phyloP scores from a whole-genome alignment of 805 yeast species.

The Groenewaldozyma salmanticensis region DNA sequence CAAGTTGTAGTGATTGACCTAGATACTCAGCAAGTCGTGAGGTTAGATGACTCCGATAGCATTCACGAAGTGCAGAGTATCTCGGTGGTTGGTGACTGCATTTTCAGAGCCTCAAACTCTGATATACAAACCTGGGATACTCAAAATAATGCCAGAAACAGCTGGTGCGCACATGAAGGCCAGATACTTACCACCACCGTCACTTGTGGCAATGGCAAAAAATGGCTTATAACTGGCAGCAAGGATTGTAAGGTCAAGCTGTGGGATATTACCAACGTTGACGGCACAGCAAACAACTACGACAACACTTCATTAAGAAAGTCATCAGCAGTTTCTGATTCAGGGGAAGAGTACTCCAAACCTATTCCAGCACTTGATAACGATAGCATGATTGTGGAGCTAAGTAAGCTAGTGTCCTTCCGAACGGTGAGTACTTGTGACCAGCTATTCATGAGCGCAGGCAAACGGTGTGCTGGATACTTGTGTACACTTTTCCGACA shows the following conservation, averaged over 20 bases:
- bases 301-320: background rate
- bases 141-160: slow-evolving; percentile 33
- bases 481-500: slow-evolving; percentile 50
- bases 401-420: slow-evolving; percentile 54
- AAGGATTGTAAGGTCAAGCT: slow-evolving; percentile 56
- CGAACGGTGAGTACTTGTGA: slow-evolving; percentile 73
- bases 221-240: slow-evolving; percentile 53
- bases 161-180: slow-evolving; percentile 47
- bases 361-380: slow-evolving; percentile 32
- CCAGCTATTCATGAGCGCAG: slow-evolving; percentile 59
- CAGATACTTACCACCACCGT: slow-evolving; percentile 49
- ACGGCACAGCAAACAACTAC: slow-evolving; percentile 1
- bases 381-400: slow-evolving; percentile 53
- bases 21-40: slow-evolving; percentile 60
- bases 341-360: background rate
- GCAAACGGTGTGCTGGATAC: slow-evolving; percentile 77
- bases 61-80: slow-evolving; percentile 51
- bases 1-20: slow-evolving; percentile 79
- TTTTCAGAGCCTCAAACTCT: slow-evolving; percentile 51
- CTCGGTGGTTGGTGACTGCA: slow-evolving; percentile 43
- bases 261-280: slow-evolving; percentile 46
- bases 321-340: slow-evolving; percentile 1
- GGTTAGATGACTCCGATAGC: slow-evolving; percentile 24
- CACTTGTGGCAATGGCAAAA: slow-evolving; percentile 30
- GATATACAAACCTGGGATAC: slow-evolving; percentile 46